Evolutionary conservation across 2,329 filamentous ascomycete species (phyloP).

Genomic region (Monilinia laxa): DNA sequence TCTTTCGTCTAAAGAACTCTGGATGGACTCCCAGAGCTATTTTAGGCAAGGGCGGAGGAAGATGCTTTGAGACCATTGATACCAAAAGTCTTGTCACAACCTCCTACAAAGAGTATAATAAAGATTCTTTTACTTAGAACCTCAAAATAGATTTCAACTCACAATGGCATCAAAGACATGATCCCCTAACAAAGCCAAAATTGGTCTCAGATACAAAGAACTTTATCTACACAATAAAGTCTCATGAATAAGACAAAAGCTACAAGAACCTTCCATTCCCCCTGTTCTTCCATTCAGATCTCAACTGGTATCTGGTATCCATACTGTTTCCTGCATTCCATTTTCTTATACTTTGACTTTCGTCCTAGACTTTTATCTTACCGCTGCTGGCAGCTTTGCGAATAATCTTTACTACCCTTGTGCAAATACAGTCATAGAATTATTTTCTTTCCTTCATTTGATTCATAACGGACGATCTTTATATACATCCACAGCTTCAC

Average conservation of each 20-base stretch:
- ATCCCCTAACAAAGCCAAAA: background rate
- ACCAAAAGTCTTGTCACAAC: constrained; percentile 2
- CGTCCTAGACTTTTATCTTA: constrained; percentile 21
- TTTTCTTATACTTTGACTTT: constrained; percentile 1
- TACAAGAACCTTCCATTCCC: constrained; percentile 21
- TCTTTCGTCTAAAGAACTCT: background rate
- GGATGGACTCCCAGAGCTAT: background rate
- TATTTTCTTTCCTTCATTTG: background rate
- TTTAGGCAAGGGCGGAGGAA: background rate
- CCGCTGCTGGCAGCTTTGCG: constrained; percentile 35
- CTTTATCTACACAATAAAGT: constrained; percentile 1
- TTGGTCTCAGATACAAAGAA: background rate
- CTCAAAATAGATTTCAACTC: constrained; percentile 9
- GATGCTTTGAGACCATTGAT: background rate
- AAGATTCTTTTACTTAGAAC: constrained; percentile 1
- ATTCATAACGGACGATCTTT: constrained; percentile 12
- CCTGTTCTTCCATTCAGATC: background rate
- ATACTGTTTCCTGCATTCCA: constrained; percentile 1
- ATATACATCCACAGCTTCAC: constrained; percentile 15
- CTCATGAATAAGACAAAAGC: constrained; percentile 5
- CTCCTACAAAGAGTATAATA: constrained; percentile 1
- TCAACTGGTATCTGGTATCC: constrained; percentile 19
- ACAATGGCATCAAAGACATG: constrained; percentile 11
- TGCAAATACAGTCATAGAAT: constrained; percentile 4
- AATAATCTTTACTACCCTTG: constrained; percentile 23